Conservation (phyloP, 2,329 filamentous ascomycete genomes). For the Graphiopsis chlorocephala region DNA sequence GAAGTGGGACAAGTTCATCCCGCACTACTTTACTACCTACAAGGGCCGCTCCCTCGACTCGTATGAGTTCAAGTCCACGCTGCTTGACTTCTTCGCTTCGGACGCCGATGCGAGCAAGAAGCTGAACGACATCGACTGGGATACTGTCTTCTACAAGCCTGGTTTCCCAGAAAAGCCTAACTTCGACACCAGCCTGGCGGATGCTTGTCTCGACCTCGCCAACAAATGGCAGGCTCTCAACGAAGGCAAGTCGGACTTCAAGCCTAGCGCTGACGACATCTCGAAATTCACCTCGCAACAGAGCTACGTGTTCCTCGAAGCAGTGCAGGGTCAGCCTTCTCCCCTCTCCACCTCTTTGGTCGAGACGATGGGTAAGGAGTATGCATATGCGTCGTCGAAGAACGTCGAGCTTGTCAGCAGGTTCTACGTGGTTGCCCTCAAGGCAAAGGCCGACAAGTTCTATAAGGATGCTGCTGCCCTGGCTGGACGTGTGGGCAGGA, state of each 20-base stretch:
- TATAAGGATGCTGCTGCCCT: conserved; percentile 71
- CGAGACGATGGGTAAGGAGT: conserved; percentile 69
- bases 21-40: conserved; percentile 87
- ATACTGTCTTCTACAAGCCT: conserved; percentile 81
- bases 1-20: conserved; percentile 94
- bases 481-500: conserved; percentile 78
- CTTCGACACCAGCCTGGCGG: conserved; percentile 84
- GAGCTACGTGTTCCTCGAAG: conserved; percentile 84
- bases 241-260: conserved; percentile 42
- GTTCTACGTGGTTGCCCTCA: conserved; percentile 76
- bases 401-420: conserved; percentile 84
- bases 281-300: conserved; percentile 79
- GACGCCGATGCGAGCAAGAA: conserved; percentile 63
- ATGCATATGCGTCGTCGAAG: conserved; percentile 69
- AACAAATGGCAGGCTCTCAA: conserved; percentile 69
- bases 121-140: conserved; percentile 78
- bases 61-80: conserved; percentile 87
- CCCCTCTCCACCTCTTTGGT: conserved; percentile 65
- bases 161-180: conserved; percentile 86
- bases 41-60: conserved; percentile 85
- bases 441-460: conserved; percentile 65
- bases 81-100: conserved; percentile 76
- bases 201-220: conserved; percentile 78
- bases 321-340: conserved; percentile 64
- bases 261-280: conserved; percentile 67